Evolutionary conservation across 345 rosid genomes (phyloP).

Genomic region (Geranium brycei): DNA sequence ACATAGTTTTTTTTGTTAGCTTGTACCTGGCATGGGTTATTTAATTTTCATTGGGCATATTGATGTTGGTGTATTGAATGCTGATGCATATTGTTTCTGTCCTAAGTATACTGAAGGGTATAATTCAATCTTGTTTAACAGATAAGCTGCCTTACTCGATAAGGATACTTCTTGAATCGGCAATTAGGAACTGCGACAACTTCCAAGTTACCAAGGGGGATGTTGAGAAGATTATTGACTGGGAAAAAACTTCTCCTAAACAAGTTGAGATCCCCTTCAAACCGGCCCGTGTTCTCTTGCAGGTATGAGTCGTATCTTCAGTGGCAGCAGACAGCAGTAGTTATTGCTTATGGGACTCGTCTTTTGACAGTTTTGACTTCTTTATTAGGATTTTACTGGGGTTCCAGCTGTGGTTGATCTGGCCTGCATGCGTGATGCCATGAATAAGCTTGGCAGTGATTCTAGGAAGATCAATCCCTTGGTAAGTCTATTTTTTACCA

Average conservation of each 20-base stretch:
- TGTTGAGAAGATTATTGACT: slow-evolving; percentile 88
- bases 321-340: background rate
- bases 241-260: slow-evolving; percentile 81
- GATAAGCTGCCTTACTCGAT: slow-evolving; percentile 89
- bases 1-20: background rate
- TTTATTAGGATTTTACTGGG: slow-evolving; percentile 91
- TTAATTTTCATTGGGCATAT: background rate
- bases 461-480: slow-evolving; percentile 81
- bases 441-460: slow-evolving; percentile 82
- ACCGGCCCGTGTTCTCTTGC: slow-evolving; percentile 94
- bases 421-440: slow-evolving; percentile 99
- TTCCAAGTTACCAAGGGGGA: slow-evolving; percentile 88
- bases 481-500: slow-evolving; percentile 21
- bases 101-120: background rate
- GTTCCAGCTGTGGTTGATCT: slow-evolving; percentile 99
- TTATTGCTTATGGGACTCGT: background rate
- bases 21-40: background rate
- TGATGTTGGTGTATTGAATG: background rate
- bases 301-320: slow-evolving; percentile 25
- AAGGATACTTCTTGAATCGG: slow-evolving; percentile 89
- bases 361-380: slow-evolving; percentile 7
- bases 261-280: slow-evolving; percentile 98
- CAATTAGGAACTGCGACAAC: slow-evolving; percentile 90
- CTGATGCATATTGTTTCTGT: background rate
- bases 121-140: slow-evolving; percentile 13